Percentiles rank a stretch among this genome's conserved stretches.
Evolutionary conservation across 768 basidiomycete genomes (phyloP).

Genomic region (Phylloporus sp.): DNA sequence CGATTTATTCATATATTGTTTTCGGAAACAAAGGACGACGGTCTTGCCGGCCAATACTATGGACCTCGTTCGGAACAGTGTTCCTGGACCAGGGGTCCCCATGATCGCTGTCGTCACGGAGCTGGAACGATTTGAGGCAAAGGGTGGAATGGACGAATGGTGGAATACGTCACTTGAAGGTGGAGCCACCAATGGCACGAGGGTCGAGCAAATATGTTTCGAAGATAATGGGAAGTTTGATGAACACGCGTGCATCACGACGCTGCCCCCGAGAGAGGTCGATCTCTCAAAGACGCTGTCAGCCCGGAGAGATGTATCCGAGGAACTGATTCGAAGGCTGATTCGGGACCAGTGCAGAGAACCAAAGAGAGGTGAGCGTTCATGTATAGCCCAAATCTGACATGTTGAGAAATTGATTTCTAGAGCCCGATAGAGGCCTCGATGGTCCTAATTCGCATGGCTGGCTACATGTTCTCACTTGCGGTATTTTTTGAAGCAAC

Average conservation of each 20-base stretch:
- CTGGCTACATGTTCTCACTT: conserved; percentile 2
- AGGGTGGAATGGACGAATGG: conserved; percentile 29
- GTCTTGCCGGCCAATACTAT: conserved; percentile 13
- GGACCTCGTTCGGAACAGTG: conserved; percentile 1
- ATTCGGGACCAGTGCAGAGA: conserved; percentile 14
- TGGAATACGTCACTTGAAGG: conserved; percentile 16
- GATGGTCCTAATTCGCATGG: neutral
- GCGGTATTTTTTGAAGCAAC: neutral
- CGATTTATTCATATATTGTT: conserved; percentile 25
- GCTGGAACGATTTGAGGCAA: conserved; percentile 17
- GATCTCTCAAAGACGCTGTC: conserved; percentile 12
- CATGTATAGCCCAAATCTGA: neutral
- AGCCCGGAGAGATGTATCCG: conserved; percentile 18
- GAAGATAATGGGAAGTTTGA: conserved; percentile 25
- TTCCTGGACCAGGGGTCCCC: conserved; percentile 3
- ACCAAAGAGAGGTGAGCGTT: conserved; percentile 14
- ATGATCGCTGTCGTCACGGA: conserved; percentile 27
- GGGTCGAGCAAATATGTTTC: conserved; percentile 21
- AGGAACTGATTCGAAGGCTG: conserved; percentile 10
- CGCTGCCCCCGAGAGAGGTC: conserved; percentile 16
- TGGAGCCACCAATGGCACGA: conserved; percentile 25
- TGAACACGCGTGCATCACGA: conserved; percentile 40
- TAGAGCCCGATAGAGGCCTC: neutral
- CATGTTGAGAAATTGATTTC: conserved; percentile 2
- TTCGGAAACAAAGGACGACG: conserved; percentile 16